Base-by-base conservation (phyloP, 2,329 filamentous ascomycete genomes). In the Cladophialophora exuberans region DNA sequence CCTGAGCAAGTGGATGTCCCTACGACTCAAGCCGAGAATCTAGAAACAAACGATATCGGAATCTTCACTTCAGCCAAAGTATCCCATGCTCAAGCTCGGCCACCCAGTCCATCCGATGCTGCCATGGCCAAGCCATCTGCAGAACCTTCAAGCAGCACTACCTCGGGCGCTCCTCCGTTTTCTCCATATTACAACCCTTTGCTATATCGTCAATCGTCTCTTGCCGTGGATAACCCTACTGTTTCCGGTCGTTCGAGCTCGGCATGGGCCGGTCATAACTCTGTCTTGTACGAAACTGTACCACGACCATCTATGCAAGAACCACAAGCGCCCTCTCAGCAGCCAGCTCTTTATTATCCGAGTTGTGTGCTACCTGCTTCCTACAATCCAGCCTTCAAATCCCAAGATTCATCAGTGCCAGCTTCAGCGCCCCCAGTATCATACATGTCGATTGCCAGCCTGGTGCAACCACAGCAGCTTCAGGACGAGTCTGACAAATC, bases 101-200 rank as follows among this genome's bases (percentile, higher is more conserved):
- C 66, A 11, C 65, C 69, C 39, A 73, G 71, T 60, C 72, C 70
- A 44, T 72, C 71, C 6, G 70, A 73, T 57, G 70, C 70, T 17
- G 71, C 71, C 38, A 69, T 73, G 67, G 67, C 66, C 17, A 73
- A 72, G 50, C 54, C 60, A 18, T 52, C 25, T 9, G 36, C 39
- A 22, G 41, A 44, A 35, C 18, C 42, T 43, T 35, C 28, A 6
- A 23, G 28, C 17, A 22, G 13, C 1, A 15, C n/a, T 25, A 28
- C 23, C 4, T 28, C 25, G 15, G 3, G 33, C 3, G 46, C 46
- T 22, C 46, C 46, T 20, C 35, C 46, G 7, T 49, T 39, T 17
- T 6, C 22, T 11, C n/a, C n/a, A 4, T 31, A 18, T 11, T n/a
- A 23, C 3, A n/a, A n/a, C n/a, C n/a, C n/a, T n/a, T n/a, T n/a